Base-by-base conservation (phyloP, 257 asterid species). In the Paraleonurus japonicus region DNA sequence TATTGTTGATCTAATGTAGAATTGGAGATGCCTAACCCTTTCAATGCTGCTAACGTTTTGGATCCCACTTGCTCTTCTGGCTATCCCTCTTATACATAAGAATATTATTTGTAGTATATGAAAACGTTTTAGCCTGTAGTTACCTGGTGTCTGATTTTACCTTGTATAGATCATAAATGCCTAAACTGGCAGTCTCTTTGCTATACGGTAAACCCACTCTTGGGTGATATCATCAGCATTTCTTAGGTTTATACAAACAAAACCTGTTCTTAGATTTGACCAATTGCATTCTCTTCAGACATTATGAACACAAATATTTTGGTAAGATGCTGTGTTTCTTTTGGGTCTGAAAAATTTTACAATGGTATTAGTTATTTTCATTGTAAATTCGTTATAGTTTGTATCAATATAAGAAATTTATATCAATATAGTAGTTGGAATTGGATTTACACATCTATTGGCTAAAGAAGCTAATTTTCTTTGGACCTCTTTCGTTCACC, bases 401-500 rank as follows among this genome's bases (percentile, higher is more conserved):
- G 39, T 48, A 3, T 15, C 9, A 16, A 1, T 30, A 20, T 41
- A 35, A 33, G 24, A 54, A 54, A 20, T 48, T 13, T 32, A 32
- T n/a, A 30, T 57, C 15, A 47, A 28, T 35, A 7, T 41, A 33
- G 65, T 35, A 26, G 35, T 15, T 27, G 39, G 15, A 20, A 30
- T 45, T 79, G 4, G 35, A 15, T 13, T 48, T 45, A 9, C 26
- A 10, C 20, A 4, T 71, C 12, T 67, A 4, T 61, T 65, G 30
- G 43, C 47, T 43, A 30, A 35, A 59, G 71, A 19, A 70, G 59
- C 72, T 48, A 37, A 19, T 74, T 57, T 47, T 62, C 50, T n/a
- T 62, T 19, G 48, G 33, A 20, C 27, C n/a, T 67, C 45, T 50
- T 23, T 10, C 8, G 39, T 37, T 37, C 13, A 7, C 58, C n/a